These are phyloP conservation scores for Phytophthora rubi DNA, from an alignment of 352 stramenopile genomes.

Conservation along the genomic window DNA sequence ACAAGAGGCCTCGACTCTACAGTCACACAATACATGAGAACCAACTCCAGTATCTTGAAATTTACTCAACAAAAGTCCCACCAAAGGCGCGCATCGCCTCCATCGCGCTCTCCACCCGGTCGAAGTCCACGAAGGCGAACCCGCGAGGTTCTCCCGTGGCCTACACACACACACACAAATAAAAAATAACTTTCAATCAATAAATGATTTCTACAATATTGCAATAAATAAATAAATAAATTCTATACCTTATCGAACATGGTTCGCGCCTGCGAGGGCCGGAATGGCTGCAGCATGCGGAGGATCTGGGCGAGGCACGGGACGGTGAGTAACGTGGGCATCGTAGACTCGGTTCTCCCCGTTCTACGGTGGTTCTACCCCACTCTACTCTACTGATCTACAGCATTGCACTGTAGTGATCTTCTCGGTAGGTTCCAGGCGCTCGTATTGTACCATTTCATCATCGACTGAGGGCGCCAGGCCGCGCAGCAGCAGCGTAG, in stretches of 20 bases:
- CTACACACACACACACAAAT: slow-evolving; percentile 12
- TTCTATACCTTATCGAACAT: slow-evolving; percentile 74
- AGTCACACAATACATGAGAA: slow-evolving; percentile 7
- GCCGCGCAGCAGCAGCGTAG: slow-evolving; percentile 69
- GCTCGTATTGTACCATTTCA: slow-evolving; percentile 62
- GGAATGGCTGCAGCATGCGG: slow-evolving; percentile 54
- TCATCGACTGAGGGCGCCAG: slow-evolving; percentile 60
- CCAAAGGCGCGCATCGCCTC: slow-evolving; percentile 66
- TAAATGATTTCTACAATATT: background rate
- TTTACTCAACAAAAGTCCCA: slow-evolving; percentile 23
- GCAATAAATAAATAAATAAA: background rate
- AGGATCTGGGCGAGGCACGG: slow-evolving; percentile 56
- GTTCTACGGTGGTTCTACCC: slow-evolving; percentile 20
- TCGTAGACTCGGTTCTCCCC: background rate
- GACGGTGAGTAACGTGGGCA: slow-evolving; percentile 29
- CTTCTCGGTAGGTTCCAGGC: background rate
- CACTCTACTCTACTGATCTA: slow-evolving; percentile 1
- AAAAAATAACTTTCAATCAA: background rate
- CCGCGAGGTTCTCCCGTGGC: slow-evolving; percentile 68
- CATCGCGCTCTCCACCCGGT: slow-evolving; percentile 55
- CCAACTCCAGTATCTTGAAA: background rate
- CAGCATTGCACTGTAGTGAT: too few relatives aligned
- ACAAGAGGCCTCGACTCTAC: slow-evolving; percentile 61
- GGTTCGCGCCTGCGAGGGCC: slow-evolving; percentile 48
- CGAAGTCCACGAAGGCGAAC: slow-evolving; percentile 86